Base-by-base conservation (phyloP, 176 grass and related monocot genomes). In the Oryza meyeriana region DNA sequence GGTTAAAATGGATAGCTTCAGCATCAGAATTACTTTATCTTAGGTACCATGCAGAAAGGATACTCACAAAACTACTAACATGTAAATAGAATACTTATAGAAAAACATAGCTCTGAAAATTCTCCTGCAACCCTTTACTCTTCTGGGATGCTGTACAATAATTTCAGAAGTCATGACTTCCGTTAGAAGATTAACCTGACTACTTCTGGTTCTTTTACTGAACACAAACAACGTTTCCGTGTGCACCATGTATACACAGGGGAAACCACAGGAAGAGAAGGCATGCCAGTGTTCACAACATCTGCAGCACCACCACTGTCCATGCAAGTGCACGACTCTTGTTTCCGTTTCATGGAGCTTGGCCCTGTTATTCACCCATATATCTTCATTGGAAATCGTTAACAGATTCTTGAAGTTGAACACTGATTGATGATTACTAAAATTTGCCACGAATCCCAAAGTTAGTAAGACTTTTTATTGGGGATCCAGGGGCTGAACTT, bases 311-410 rank as follows among this genome's bases (percentile, higher is more conserved):
- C 62, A 85, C 67, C 66, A 82, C 2, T 75, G 29, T 87, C 84
- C 39, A 45, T 74, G 81, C 91, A 93, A 32, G 81, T 81, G 63
- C 84, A 89, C 28, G 12, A 59, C 61, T 73, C 58, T 29, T 63
- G 67, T 25, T 81, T 71, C 41, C 33, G 70, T 82, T 68, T 78
- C 34, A 75, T 85, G 75, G 47, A 89, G 88, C 34, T 72, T 65
- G 64, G 69, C 36, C 12, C 84, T 45, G 66, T 89, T 73, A 76
- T 57, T 72, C 35, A 78, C 33, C 64, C 29, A 85, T 57, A 79
- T 74, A 52, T 75, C 62, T 74, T 38, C 79, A 17, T 9, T 68
- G 63, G 65, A 93, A 70, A 85, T 75, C 58, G 68, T 75, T 6
- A 45, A 70, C 26, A 85, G 34, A 62, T 66, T 77, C 42, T 85